These are phyloP conservation scores for Pneumocystis murina DNA, from an alignment of 1,139 yeast species.

Conservation along the genomic window DNA sequence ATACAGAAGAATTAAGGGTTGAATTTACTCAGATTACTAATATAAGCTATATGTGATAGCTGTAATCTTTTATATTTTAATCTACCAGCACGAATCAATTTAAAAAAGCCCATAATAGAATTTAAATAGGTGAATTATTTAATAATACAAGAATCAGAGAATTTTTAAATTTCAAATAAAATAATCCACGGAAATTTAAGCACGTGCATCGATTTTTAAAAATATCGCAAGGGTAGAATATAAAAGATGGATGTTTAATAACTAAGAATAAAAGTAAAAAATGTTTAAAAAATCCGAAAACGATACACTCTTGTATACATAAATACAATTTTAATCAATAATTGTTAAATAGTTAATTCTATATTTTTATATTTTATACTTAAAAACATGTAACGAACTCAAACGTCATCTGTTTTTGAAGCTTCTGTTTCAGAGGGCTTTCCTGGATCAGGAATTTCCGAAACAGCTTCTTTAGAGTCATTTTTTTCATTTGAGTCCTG, in stretches of 20 bases:
- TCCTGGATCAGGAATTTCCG: conserved; percentile 17
- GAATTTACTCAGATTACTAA: background rate
- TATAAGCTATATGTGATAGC: background rate
- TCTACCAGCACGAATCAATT: background rate
- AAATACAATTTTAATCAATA: background rate
- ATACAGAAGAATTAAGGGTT: background rate
- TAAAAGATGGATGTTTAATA: background rate
- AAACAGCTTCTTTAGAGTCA: conserved; percentile 36
- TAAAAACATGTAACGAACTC: background rate
- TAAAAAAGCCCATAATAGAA: background rate
- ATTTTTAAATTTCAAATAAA: no score
- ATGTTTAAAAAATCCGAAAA: background rate
- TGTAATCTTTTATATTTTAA: background rate
- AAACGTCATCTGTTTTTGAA: background rate
- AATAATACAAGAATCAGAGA: no score
- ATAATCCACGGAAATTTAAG: no score
- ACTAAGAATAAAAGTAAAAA: background rate
- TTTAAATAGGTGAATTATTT: no score
- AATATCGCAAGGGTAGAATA: no score
- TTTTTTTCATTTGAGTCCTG: conserved; percentile 48
- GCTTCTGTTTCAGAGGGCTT: background rate
- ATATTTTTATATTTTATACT: background rate
- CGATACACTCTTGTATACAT: background rate
- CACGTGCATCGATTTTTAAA: no score
- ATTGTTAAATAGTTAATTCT: background rate